Conservation (phyloP, 2,329 filamentous ascomycete genomes). For the Aspergillus thermomutatus region DNA sequence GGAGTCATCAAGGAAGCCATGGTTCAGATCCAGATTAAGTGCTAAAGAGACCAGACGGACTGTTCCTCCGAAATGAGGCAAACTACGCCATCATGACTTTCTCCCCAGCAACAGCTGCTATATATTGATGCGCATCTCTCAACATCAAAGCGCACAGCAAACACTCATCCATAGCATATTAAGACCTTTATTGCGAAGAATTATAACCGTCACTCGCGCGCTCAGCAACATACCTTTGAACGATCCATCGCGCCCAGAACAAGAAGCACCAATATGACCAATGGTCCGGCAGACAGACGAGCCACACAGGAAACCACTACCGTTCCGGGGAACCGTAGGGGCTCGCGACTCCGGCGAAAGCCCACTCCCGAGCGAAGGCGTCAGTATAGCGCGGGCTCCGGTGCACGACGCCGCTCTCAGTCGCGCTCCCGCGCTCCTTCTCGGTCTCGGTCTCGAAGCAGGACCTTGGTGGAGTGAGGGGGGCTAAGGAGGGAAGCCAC, state of each 20-base stretch:
- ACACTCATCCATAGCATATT: background rate
- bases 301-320: constrained; percentile 3
- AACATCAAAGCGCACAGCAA: background rate
- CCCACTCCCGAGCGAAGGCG: constrained; percentile 15
- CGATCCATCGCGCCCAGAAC: background rate
- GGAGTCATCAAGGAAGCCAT: background rate
- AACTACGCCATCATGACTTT: background rate
- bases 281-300: background rate
- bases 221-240: too few relatives aligned
- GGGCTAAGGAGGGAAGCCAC: background rate
- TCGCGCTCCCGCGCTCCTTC: constrained; percentile 8
- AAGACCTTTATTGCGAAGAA: background rate
- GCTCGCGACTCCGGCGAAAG: constrained; percentile 10
- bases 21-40: constrained; percentile 1
- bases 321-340: constrained; percentile 1
- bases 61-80: background rate
- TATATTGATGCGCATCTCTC: background rate
- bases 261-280: background rate
- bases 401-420: constrained; percentile 12
- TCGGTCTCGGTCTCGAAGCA: constrained; percentile 1
- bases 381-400: constrained; percentile 14
- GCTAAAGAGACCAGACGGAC: background rate
- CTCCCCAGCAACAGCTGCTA: background rate
- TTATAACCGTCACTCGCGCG: too few relatives aligned
- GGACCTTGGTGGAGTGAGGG: background rate